Evolutionary conservation across 2,329 filamentous ascomycete genomes (phyloP).

Genomic region (Hypoxylon sp.): DNA sequence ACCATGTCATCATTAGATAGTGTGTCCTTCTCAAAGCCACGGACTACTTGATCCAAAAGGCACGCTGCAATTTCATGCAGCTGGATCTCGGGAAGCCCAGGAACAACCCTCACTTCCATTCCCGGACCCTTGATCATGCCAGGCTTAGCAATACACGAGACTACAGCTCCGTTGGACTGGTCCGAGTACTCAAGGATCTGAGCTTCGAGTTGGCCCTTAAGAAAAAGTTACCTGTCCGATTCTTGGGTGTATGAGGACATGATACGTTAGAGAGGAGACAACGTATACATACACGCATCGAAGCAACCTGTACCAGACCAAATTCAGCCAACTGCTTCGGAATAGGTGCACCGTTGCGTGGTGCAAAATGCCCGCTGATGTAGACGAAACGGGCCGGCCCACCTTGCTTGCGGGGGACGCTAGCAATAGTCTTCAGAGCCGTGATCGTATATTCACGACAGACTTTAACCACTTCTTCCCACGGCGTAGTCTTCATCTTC

Average conservation of each 20-base stretch:
- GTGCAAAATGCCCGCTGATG: neutral
- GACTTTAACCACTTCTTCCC: neutral
- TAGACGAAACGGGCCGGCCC: neutral
- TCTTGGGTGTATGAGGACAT: too few species aligned
- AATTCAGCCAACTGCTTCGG: too few species aligned
- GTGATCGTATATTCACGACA: neutral
- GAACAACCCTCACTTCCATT: neutral
- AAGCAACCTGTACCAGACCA: too few species aligned
- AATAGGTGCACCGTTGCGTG: neutral
- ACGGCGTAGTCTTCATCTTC: neutral
- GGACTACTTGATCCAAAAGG: neutral
- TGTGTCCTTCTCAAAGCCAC: neutral
- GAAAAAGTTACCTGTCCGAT: too few species aligned
- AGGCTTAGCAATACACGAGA: neutral
- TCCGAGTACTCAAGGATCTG: neutral
- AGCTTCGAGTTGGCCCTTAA: too few species aligned
- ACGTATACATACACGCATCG: neutral
- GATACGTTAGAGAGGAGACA: neutral
- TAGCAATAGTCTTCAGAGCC: neutral
- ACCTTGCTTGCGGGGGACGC: neutral
- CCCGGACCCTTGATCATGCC: neutral
- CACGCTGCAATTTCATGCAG: neutral
- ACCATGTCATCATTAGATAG: neutral
- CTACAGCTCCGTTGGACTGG: neutral
- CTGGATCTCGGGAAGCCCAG: neutral